Evolutionary conservation across 129 eudicot genomes (phyloP), one percentile per base, ranked within the genome.

Genomic region (Chrysanthemum lavandulifolium): DNA sequence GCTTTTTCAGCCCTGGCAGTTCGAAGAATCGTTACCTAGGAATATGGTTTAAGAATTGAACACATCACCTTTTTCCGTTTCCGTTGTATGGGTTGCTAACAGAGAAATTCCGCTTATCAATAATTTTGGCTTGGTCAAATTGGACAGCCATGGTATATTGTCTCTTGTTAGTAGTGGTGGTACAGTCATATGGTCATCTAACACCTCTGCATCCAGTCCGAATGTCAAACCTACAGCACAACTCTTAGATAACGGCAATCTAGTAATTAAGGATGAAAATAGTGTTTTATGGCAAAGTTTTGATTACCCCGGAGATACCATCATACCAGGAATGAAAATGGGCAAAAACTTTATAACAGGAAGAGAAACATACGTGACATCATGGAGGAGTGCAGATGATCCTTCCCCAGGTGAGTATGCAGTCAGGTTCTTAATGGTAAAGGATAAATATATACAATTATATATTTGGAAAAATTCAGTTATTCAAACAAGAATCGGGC

Each of bases 401-500:
- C 65, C 65, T 23, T 23, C 40, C 1, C 15, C 4, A 4, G 15
- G 65, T 60, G 33, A 3, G 6, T 10, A 60, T 60, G 8, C 47
- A 40, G 0, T 40, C 10, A 40, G 47, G 47, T 40, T 40, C 47
- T 6, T 1, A 6, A 40, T 40, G 47, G 47, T 40, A 1, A 40
- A 40, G 2, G 47, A 2, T 40, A 40, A 40, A 40, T 40, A 40
- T 40, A 7, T 40, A 40, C 47, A 40, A 40, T 1, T 40, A 40
- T 40, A 40, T 40, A 40, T 40, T 7, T 0, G 47, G 47, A 40
- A 40, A 40, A 40, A 40, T 40, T 40, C 10, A 6, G 10, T 18
- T 62, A 27, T 52, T 15, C 19, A 36, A 16, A 40, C 47, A 40
- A 76, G 81, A n/a, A 40, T 75, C 2, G 93, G 89, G 23, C 87